Conservation (phyloP, 176 grass and related monocot species). For the Coix lacrymajobi region DNA sequence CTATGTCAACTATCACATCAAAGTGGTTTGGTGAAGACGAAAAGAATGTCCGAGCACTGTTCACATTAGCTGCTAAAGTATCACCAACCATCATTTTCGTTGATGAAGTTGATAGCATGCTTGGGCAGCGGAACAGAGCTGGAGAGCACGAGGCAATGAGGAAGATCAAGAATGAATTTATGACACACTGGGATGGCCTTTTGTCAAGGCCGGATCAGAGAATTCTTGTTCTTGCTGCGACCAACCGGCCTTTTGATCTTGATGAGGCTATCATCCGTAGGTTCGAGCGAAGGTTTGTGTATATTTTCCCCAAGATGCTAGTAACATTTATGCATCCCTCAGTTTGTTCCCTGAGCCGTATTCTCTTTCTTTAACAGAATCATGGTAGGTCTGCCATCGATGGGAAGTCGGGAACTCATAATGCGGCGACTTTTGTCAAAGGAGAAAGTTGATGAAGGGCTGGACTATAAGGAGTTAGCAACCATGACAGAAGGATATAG, state of each 20-base stretch:
- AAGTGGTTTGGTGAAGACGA: conserved; percentile 92
- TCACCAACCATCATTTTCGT: conserved; percentile 80
- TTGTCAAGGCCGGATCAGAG: conserved; percentile 56
- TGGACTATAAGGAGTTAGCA: conserved; percentile 80
- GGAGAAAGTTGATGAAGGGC: conserved; percentile 60
- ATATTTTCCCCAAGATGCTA: neutral
- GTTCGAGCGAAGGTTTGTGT: conserved; percentile 73
- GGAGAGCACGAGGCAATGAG: conserved; percentile 86
- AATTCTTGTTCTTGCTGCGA: conserved; percentile 81
- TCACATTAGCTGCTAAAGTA: conserved; percentile 75
- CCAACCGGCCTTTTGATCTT: conserved; percentile 79
- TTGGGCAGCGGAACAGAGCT: conserved; percentile 73
- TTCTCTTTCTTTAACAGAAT: conserved; percentile 52
- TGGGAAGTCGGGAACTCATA: conserved; percentile 72
- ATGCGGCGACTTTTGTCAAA: conserved; percentile 72
- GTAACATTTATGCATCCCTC: neutral
- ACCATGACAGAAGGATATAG: conserved; percentile 92
- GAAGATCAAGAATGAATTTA: conserved; percentile 89
- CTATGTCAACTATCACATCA: conserved; percentile 78
- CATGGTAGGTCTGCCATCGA: conserved; percentile 83
- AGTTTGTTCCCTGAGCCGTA: neutral
- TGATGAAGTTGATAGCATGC: conserved; percentile 84
- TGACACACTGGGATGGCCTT: conserved; percentile 83
- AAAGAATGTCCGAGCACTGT: conserved; percentile 78
- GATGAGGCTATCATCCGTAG: conserved; percentile 85